phyloP scores from a whole-genome alignment of 352 stramenopile species.

The Phytophthora gonapodyides region DNA sequence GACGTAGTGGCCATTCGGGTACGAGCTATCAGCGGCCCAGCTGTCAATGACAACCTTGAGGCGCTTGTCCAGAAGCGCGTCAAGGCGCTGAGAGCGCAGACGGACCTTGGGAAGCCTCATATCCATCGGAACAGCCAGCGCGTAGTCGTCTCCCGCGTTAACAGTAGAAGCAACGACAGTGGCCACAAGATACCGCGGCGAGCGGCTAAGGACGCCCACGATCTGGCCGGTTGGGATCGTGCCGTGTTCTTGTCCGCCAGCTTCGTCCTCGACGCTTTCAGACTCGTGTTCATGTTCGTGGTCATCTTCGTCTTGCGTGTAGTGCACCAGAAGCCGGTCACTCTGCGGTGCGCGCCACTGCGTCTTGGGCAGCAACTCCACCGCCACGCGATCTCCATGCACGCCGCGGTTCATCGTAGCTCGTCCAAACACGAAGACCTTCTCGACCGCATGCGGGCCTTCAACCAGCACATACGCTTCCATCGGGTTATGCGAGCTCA shows the following conservation, averaged over 20 bases:
- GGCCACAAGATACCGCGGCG: slow-evolving; percentile 64
- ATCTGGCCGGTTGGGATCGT: slow-evolving; percentile 78
- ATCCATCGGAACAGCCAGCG: slow-evolving; percentile 84
- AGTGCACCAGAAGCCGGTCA: slow-evolving; percentile 73
- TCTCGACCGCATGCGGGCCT: slow-evolving; percentile 43
- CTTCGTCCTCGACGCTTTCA: slow-evolving; percentile 19
- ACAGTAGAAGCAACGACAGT: slow-evolving; percentile 77
- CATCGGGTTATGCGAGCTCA: slow-evolving; percentile 73
- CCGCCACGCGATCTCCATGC: slow-evolving; percentile 96
- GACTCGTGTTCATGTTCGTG: slow-evolving; percentile 34
- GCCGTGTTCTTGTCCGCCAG: slow-evolving; percentile 15
- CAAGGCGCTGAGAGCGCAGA: slow-evolving; percentile 78
- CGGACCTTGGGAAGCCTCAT: slow-evolving; percentile 79
- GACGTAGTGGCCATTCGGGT: slow-evolving; percentile 84
- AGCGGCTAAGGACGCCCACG: slow-evolving; percentile 86
- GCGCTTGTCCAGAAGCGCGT: slow-evolving; percentile 73
- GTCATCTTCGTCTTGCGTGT: slow-evolving; percentile 54
- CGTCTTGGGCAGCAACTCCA: slow-evolving; percentile 89
- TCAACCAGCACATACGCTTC: slow-evolving; percentile 77
- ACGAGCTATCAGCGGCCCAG: slow-evolving; percentile 77
- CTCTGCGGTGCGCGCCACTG: slow-evolving; percentile 79
- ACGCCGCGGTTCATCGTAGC: slow-evolving; percentile 96
- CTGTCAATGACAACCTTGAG: slow-evolving; percentile 86
- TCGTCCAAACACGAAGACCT: slow-evolving; percentile 75
- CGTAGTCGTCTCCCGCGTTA: slow-evolving; percentile 60